Evolutionary conservation across 2,329 filamentous ascomycete species (phyloP).

Genomic region (Didymella keratinophila): DNA sequence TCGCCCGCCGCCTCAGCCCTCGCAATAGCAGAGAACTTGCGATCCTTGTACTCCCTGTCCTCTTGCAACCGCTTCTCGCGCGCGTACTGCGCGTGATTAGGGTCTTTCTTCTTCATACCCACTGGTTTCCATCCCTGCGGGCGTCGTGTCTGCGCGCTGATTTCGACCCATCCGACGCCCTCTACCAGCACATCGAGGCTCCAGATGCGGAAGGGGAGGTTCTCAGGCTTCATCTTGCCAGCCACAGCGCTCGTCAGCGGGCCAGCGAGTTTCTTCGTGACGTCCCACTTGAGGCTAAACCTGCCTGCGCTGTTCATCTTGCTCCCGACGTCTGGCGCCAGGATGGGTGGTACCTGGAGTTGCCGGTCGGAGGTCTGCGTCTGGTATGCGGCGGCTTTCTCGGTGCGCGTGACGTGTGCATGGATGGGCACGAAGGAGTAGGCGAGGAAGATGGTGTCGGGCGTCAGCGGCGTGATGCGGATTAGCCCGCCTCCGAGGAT

Average conservation of each 20-base stretch:
- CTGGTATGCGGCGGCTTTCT: constrained; percentile 81
- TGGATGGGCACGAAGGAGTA: constrained; percentile 85
- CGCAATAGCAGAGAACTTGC: constrained; percentile 31
- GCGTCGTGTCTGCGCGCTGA: constrained; percentile 78
- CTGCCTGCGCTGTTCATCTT: constrained; percentile 67
- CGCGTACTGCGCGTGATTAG: constrained; percentile 35
- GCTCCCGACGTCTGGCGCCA: constrained; percentile 47
- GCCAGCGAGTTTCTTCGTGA: constrained; percentile 80
- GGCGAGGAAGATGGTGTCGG: constrained; percentile 73
- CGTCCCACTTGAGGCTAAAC: constrained; percentile 79
- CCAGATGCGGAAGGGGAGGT: constrained; percentile 80
- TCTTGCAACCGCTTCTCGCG: constrained; percentile 21
- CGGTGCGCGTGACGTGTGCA: constrained; percentile 78
- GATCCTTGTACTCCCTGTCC: constrained; percentile 23
- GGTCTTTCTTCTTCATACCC: constrained; percentile 59
- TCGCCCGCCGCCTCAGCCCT: constrained; percentile 13
- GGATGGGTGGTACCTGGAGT: constrained; percentile 71
- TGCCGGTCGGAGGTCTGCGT: constrained; percentile 60
- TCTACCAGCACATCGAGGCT: constrained; percentile 88
- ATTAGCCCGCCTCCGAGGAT: constrained; percentile 83
- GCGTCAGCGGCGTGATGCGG: constrained; percentile 78
- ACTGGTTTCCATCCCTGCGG: constrained; percentile 42
- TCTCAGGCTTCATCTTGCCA: constrained; percentile 68
- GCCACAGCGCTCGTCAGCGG: constrained; percentile 72
- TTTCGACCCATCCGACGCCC: constrained; percentile 91